Evolutionary conservation across 441 rosid genomes (phyloP), one percentile per base, ranked within the genome.

Genomic region (Breynia disticha): DNA sequence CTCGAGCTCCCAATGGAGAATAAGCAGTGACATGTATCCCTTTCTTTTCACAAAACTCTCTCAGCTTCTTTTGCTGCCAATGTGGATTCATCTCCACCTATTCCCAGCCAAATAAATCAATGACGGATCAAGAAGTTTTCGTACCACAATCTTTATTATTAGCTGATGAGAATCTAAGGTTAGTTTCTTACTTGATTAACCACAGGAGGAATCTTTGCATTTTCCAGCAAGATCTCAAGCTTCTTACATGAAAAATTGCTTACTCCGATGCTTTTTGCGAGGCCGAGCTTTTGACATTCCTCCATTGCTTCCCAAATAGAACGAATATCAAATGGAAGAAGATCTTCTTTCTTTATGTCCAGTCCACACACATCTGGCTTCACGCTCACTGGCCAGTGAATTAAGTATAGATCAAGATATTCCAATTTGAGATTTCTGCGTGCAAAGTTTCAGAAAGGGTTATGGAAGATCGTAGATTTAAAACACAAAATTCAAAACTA

Each of bases 381-480:
- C 39, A 64, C 16, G 37, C 62, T 61, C 45, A 42, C 57, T 5
- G 84, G 94, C 72, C 74, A 76, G n/a, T 82, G 94, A 46, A 80
- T 73, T 42, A 84, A 43, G 28, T 63, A 79, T 9, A 84, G 63
- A 65, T 84, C 83, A 45, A 84, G 67, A 48, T 74, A 79, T 16
- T 77, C 80, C 41, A 75, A 21, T 35, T 73, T 65, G 1, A 83
- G 78, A 49, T 80, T 80, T 60, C 81, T 76, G 50, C 57, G 55
- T 14, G 43, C 5, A 49, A 48, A n/a, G 52, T 17, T 21, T 9
- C 1, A n/a, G n/a, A n/a, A n/a, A n/a, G n/a, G n/a, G n/a, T n/a
- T n/a, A n/a, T n/a, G n/a, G n/a, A n/a, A n/a, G n/a, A n/a, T n/a
- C n/a, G n/a, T n/a, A n/a, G n/a, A n/a, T n/a, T n/a, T n/a, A n/a